These are phyloP conservation scores for Fonsecaea pugnacius DNA, from an alignment of 2,329 filamentous ascomycete genomes.

Conservation along the genomic window DNA sequence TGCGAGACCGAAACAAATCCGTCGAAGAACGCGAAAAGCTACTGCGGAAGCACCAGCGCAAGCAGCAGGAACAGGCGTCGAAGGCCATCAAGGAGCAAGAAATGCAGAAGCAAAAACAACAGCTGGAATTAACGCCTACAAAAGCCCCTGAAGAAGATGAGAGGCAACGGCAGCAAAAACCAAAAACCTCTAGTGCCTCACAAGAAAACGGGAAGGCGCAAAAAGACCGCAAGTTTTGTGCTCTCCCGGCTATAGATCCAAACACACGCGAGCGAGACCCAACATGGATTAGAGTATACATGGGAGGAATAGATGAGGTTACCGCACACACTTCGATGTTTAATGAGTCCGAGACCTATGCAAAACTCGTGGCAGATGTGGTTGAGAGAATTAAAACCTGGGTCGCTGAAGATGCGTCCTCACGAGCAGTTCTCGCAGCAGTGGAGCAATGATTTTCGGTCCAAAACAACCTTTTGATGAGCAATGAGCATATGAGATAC, in stretches of 20 bases:
- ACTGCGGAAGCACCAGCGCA: constrained; percentile 36
- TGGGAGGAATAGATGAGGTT: constrained; percentile 83
- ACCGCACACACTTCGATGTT: constrained; percentile 84
- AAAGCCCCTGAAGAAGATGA: constrained; percentile 32
- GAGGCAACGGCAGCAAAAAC: constrained; percentile 22
- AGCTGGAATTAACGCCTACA: constrained; percentile 35
- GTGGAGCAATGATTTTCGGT: constrained; percentile 1
- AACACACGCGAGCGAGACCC: constrained; percentile 64
- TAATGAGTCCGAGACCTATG: constrained; percentile 71
- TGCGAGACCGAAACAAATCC: constrained; percentile 69
- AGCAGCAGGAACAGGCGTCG: constrained; percentile 33
- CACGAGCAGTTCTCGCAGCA: constrained; percentile 23
- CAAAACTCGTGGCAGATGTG: constrained; percentile 75
- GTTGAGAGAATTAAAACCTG: constrained; percentile 69
- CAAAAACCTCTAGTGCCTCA: constrained; percentile 33
- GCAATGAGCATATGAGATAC: constrained; percentile 9
- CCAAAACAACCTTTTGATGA: not conserved
- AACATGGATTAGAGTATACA: constrained; percentile 77
- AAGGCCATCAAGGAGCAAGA: constrained; percentile 39
- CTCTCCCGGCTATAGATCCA: constrained; percentile 64
- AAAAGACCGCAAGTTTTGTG: constrained; percentile 78
- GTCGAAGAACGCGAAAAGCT: constrained; percentile 47
- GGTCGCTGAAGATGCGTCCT: constrained; percentile 65
- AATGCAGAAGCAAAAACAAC: constrained; percentile 39
- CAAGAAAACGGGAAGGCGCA: constrained; percentile 43